Evolutionary conservation across 305 asterid genomes (phyloP).

Genomic region (Fraxinus sp.): DNA sequence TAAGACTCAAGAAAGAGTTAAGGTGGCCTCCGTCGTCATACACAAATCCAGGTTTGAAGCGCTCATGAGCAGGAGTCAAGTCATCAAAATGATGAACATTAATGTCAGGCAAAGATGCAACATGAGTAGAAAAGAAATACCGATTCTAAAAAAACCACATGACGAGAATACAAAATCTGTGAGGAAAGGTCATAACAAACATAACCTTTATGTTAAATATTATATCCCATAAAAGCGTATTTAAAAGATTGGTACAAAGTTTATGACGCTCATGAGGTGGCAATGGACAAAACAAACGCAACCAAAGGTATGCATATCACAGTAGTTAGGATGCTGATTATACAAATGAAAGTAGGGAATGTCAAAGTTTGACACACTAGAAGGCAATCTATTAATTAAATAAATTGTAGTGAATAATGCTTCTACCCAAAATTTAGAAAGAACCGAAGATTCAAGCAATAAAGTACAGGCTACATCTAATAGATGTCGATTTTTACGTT

Average conservation of each 20-base stretch:
- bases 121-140: background rate
- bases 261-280: background rate
- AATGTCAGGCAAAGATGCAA: background rate
- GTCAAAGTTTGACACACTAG: background rate
- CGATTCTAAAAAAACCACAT: background rate
- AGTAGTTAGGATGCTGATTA: background rate
- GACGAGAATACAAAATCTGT: background rate
- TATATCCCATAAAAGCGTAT: background rate
- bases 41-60: background rate
- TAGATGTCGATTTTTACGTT: background rate
- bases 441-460: background rate
- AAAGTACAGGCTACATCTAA: background rate
- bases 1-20: background rate
- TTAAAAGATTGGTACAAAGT: background rate
- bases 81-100: background rate
- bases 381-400: background rate
- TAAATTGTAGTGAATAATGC: background rate
- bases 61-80: background rate
- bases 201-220: background rate
- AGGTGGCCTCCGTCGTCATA: background rate
- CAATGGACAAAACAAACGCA: background rate
- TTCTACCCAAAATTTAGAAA: background rate
- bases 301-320: background rate
- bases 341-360: background rate
- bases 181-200: background rate